Percentiles rank a stretch among this genome's conserved stretches.
Conservation (phyloP, 148 eudicot genomes). For the Nepenthes mirabilis region DNA sequence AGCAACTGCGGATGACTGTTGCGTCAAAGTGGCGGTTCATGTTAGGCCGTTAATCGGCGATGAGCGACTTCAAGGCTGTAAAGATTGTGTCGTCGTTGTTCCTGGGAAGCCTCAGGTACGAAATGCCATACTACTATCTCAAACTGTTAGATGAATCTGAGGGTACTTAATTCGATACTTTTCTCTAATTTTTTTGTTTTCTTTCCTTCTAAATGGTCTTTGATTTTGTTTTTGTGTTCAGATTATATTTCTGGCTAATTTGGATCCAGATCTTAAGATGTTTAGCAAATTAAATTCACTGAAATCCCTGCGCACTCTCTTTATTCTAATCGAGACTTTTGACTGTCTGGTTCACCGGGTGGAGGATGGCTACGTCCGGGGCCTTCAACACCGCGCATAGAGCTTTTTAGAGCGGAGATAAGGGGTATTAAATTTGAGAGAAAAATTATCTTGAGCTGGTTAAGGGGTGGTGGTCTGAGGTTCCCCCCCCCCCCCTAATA, state of each 20-base stretch:
- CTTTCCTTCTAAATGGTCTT: neutral
- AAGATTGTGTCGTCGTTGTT: constrained; percentile 74
- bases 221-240: neutral
- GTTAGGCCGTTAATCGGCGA: constrained; percentile 86
- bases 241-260: neutral
- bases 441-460: too few species aligned
- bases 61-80: constrained; percentile 82
- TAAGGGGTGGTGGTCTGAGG: too few species aligned
- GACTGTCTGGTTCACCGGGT: neutral
- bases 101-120: constrained; percentile 80
- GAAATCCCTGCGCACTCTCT: neutral
- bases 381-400: too few species aligned
- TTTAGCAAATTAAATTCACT: neutral
- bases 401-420: too few species aligned
- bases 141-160: neutral
- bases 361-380: too few species aligned
- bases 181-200: neutral
- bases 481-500: too few species aligned
- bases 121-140: neutral
- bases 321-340: neutral
- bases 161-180: neutral
- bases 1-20: constrained; percentile 48
- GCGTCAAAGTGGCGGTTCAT: constrained; percentile 90
- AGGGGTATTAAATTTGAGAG: too few species aligned
- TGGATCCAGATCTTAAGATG: constrained; percentile 6